Percentiles rank a stretch among this genome's conserved stretches.
Evolutionary conservation across 352 stramenopile genomes (phyloP).

Genomic region (Phytophthora pistaciae): DNA sequence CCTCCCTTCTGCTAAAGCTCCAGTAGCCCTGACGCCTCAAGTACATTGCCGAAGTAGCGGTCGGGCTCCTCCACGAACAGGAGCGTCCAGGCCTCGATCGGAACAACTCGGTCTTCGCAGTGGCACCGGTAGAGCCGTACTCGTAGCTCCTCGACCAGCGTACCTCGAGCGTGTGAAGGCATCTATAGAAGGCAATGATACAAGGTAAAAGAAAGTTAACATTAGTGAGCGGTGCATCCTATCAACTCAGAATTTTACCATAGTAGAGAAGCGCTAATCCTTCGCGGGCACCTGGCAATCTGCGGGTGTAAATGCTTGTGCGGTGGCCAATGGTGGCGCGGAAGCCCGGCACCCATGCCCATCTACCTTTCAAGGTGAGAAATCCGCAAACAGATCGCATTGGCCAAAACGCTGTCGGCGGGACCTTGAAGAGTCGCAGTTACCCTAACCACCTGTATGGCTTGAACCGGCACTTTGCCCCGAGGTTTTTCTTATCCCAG

Average conservation of each 20-base stretch:
- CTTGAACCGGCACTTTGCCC: not conserved
- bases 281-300: not conserved
- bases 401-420: not conserved
- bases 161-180: not conserved
- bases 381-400: not conserved
- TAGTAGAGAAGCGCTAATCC: not conserved
- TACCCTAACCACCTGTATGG: not conserved
- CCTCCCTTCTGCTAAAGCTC: not conserved
- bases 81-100: conserved; percentile 1
- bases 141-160: not conserved
- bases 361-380: not conserved
- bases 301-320: not conserved
- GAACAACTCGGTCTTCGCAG: not conserved
- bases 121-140: not conserved
- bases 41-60: conserved; percentile 96
- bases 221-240: not conserved
- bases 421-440: not conserved
- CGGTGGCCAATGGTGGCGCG: not conserved
- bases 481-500: too few species aligned
- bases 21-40: not conserved
- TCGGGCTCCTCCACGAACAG: conserved; percentile 98
- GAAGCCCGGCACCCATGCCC: not conserved
- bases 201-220: not conserved
- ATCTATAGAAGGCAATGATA: not conserved
- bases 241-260: not conserved